These are phyloP conservation scores for Citrus unshiu DNA, from an alignment of 345 rosid species.

Conservation along the genomic window DNA sequence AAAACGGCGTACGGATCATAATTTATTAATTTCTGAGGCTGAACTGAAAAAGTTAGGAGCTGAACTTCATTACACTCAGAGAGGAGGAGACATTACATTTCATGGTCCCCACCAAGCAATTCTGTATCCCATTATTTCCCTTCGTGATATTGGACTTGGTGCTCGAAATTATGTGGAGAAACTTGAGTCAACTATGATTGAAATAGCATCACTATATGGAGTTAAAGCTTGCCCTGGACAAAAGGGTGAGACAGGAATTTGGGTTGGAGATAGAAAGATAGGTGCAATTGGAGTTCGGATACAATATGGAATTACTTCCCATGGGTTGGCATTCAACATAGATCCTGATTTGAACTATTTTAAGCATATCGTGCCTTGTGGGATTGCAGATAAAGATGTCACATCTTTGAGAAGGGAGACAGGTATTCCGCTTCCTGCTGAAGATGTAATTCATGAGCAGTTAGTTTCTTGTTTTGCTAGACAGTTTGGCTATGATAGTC, in stretches of 20 bases:
- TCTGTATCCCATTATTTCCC: constrained; percentile 72
- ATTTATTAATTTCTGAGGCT: constrained; percentile 56
- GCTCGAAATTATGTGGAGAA: constrained; percentile 79
- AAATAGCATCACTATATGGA: constrained; percentile 61
- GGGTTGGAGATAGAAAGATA: constrained; percentile 88
- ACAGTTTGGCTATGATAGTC: constrained; percentile 46
- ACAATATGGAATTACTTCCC: constrained; percentile 74
- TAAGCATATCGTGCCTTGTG: constrained; percentile 88
- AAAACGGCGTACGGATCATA: constrained; percentile 71
- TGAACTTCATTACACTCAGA: constrained; percentile 80
- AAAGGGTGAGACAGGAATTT: constrained; percentile 79
- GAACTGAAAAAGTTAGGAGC: constrained; percentile 73
- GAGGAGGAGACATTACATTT: constrained; percentile 92
- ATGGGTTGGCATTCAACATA: constrained; percentile 81
- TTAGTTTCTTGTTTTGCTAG: constrained; percentile 70
- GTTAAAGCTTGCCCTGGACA: constrained; percentile 64
- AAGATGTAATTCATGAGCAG: constrained; percentile 70
- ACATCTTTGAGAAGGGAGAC: constrained; percentile 79
- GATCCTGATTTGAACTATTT: constrained; percentile 82
- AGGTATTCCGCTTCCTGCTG: constrained; percentile 50
- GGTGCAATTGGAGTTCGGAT: constrained; percentile 90
- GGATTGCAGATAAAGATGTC: constrained; percentile 81
- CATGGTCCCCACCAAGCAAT: constrained; percentile 89
- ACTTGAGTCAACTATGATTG: constrained; percentile 72
- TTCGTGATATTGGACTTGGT: constrained; percentile 66